These are phyloP conservation scores for Nothomitra cinnamomea DNA, from an alignment of 2,329 filamentous ascomycete genomes.

Conservation along the genomic window DNA sequence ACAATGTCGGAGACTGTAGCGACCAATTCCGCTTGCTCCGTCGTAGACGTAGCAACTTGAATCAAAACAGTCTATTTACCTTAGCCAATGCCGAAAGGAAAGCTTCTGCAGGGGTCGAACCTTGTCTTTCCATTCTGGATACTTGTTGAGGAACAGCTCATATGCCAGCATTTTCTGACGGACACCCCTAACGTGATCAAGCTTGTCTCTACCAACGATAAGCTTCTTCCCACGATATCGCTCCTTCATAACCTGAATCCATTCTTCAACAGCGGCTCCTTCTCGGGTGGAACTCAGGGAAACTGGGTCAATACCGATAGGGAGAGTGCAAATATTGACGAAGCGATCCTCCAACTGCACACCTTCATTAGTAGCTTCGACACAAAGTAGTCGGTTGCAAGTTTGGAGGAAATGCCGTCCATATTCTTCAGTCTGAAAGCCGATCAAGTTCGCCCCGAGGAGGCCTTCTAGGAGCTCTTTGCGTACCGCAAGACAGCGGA, in stretches of 20 bases:
- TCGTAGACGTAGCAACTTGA: conserved; percentile 82
- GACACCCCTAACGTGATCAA: conserved; percentile 82
- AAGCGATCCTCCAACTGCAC: conserved; percentile 86
- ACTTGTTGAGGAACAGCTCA: conserved; percentile 85
- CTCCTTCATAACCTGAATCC: conserved; percentile 65
- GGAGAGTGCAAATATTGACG: conserved; percentile 68
- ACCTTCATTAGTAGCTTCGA: conserved; percentile 76
- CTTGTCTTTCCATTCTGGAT: conserved; percentile 74
- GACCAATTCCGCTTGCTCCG: conserved; percentile 74
- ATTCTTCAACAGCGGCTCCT: conserved; percentile 55
- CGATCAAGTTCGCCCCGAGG: conserved; percentile 79
- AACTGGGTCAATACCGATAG: conserved; percentile 81
- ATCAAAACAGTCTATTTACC: conserved; percentile 59
- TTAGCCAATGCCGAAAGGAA: not conserved
- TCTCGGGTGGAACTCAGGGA: conserved; percentile 55
- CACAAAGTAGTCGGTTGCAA: conserved; percentile 77
- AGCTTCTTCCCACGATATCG: conserved; percentile 77
- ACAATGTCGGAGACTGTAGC: conserved; percentile 86
- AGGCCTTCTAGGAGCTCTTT: conserved; percentile 82
- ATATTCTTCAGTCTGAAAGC: conserved; percentile 89
- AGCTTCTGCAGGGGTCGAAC: conserved; percentile 15
- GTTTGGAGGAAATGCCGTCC: conserved; percentile 89
- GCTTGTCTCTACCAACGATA: conserved; percentile 85
- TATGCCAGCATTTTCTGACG: conserved; percentile 85
- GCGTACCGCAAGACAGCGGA: conserved; percentile 75